Base-by-base conservation (phyloP, 2,329 filamentous ascomycete genomes). In the Hymenoscyphus linearis region DNA sequence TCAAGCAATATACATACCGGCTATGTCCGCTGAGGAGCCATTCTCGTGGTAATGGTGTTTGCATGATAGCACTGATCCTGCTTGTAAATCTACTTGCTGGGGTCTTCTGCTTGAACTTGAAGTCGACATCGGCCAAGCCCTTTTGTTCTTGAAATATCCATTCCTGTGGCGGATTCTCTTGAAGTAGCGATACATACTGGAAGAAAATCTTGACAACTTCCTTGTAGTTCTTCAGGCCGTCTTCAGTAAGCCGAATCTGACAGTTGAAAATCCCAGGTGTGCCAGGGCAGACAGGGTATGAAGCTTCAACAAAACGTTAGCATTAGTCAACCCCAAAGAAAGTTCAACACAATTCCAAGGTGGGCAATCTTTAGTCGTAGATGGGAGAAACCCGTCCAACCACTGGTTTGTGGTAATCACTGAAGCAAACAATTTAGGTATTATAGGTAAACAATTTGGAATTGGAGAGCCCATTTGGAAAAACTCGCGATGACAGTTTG, bases 141-240 rank as follows among this genome's bases (percentile, higher is more conserved):
- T 92, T 93, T 74, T 95, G 89, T 76, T 99, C 95, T 35, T 96
- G 85, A 62, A 95, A 93, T 61, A 98, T 92, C 95, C 95, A 98
- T 73, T 96, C 81, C 67, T 96, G 88, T 0, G 93, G 93, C 4
- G 88, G 84, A 2, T 82, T 82, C 69, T 96, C 90, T 65, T 86
- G 86, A 60, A 99, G 83, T 74, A 99, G 84, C 12, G 91, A 86
- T 65, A 98, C 86, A 70, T 99, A 99, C 73, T 90, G 83, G 73
- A 91, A 91, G 58, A 90, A 77, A 50, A 82, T 79, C 73, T 88
- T 87, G 52, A 85, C 79, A 25, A 90, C 80, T 67, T 90, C 85
- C 65, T 84, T 80, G 73, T 90, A 88, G 64, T 76, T 73, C 65
- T 73, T 72, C 34, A 77, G 62, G 3, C 75, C 88, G 60, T 89